Base-by-base conservation (phyloP, 805 yeast genomes). In the Cyberlindnera mycetangii region DNA sequence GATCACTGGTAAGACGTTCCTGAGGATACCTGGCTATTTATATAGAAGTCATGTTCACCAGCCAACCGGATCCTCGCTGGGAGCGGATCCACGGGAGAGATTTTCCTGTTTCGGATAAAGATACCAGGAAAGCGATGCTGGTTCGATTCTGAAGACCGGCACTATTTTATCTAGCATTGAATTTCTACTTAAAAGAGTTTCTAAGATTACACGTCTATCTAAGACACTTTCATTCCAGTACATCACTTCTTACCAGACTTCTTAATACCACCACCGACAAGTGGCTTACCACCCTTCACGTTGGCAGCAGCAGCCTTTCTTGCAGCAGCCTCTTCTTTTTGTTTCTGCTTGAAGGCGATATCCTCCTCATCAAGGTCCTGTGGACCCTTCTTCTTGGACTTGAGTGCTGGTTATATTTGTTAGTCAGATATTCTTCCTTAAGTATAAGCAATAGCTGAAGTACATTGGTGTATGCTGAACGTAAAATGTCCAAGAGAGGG, bases 181-280 rank as follows among this genome's bases (percentile, higher is more conserved):
- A n/a, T n/a, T n/a, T n/a, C n/a, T n/a, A n/a, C n/a, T n/a, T n/a
- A n/a, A n/a, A n/a, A n/a, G n/a, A n/a, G n/a, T n/a, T n/a, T n/a
- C n/a, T n/a, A n/a, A n/a, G n/a, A n/a, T n/a, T n/a, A 12, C 14
- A 10, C 32, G 7, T 15, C 14, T 11, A 28, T 28, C 25, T 22
- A 22, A 22, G 7, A 22, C 10, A 22, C 10, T 7, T 22, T 31
- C 22, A 16, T 30, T 9, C 11, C 32, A 28, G 15, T 10, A 11
- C 14, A 28, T 51, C 59, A 67, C 70, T 76, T 76, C 72, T 76
- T 76, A 53, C 79, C 85, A 56, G 85, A 84, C 80, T 90, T 92
- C 79, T 92, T 90, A 73, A 90, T 90, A 49, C 98, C 98, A 42
- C 97, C 97, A 52, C 95, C 90, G 43, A 82, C 81, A 59, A 90